phyloP scores from a whole-genome alignment of 169 alveolate species.

The Babesia divergens region DNA sequence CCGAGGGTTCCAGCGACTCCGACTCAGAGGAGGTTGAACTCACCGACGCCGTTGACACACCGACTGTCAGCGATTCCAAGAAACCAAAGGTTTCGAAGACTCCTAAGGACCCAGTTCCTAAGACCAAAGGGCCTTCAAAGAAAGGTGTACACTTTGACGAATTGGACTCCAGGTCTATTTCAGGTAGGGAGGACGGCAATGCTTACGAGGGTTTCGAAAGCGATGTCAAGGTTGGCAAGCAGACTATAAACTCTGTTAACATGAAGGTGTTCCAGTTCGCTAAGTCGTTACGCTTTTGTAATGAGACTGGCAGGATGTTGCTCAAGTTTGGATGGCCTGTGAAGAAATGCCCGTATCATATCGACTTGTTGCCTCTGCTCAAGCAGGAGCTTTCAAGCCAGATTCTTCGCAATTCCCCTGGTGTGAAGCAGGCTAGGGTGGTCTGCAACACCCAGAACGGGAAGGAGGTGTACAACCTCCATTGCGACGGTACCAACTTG shows the following conservation, averaged over 20 bases:
- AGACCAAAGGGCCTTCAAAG: background rate
- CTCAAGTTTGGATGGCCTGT: constrained; percentile 62
- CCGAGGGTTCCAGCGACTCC: constrained; percentile 3
- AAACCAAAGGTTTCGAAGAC: background rate
- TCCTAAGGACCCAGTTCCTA: background rate
- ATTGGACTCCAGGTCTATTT: background rate
- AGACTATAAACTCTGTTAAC: constrained; percentile 26
- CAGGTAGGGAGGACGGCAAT: background rate
- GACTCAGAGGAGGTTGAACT: background rate
- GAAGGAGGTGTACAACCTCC: constrained; percentile 69
- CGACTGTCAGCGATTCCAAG: background rate
- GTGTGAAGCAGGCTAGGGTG: constrained; percentile 66
- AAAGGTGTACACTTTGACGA: background rate
- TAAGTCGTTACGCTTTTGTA: constrained; percentile 28
- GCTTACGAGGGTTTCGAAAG: constrained; percentile 20
- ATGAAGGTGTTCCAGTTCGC: constrained; percentile 57
- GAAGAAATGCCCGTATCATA: constrained; percentile 54
- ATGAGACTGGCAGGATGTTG: constrained; percentile 34
- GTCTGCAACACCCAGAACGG: constrained; percentile 64
- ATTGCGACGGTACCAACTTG: constrained; percentile 83
- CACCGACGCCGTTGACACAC: constrained; percentile 33
- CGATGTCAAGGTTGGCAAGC: constrained; percentile 42
- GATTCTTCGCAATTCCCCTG: constrained; percentile 57
- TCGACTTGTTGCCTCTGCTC: constrained; percentile 68
- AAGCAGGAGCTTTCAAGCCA: constrained; percentile 66